Evolutionary conservation across 2,329 filamentous ascomycete species (phyloP).

Genomic region (Colletotrichum sp.): DNA sequence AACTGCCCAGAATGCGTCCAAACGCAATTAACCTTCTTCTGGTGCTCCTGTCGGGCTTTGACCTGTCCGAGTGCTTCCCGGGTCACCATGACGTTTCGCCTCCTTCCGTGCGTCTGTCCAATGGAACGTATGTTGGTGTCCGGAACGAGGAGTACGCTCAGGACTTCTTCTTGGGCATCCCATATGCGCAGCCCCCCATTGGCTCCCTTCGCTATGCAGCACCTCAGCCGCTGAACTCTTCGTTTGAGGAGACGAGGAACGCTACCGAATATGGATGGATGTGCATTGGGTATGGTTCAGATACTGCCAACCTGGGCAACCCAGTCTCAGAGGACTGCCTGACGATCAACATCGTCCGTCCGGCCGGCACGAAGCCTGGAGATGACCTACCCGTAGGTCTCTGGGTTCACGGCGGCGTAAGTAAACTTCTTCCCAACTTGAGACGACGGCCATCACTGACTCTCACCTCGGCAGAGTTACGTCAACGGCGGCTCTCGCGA

Average conservation of each 20-base stretch:
- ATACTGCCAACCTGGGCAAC: constrained; percentile 26
- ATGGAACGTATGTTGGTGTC: constrained; percentile 44
- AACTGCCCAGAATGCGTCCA: constrained; percentile 3
- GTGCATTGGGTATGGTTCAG: constrained; percentile 56
- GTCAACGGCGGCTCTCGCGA: constrained; percentile 33
- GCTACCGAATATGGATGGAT: constrained; percentile 51
- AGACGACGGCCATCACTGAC: not conserved
- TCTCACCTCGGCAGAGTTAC: constrained; percentile 22
- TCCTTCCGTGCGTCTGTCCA: constrained; percentile 9
- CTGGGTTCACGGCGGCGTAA: constrained; percentile 62
- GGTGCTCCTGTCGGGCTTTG: not conserved
- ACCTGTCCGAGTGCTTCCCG: constrained; percentile 1
- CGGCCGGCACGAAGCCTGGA: constrained; percentile 42
- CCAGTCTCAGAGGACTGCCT: constrained; percentile 61
- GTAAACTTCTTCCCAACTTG: constrained; percentile 12
- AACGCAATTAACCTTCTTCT: constrained; percentile 10
- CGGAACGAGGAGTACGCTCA: constrained; percentile 45
- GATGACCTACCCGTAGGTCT: constrained; percentile 60
- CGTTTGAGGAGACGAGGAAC: constrained; percentile 47
- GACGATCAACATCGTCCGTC: constrained; percentile 53
- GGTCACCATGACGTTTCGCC: not conserved
- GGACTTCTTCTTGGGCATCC: constrained; percentile 67
- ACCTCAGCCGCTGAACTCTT: constrained; percentile 53
- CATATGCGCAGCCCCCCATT: constrained; percentile 65
- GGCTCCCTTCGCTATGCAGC: constrained; percentile 63